Evolutionary conservation across 306 rosid species (phyloP).

Genomic region (Rosa persica): DNA sequence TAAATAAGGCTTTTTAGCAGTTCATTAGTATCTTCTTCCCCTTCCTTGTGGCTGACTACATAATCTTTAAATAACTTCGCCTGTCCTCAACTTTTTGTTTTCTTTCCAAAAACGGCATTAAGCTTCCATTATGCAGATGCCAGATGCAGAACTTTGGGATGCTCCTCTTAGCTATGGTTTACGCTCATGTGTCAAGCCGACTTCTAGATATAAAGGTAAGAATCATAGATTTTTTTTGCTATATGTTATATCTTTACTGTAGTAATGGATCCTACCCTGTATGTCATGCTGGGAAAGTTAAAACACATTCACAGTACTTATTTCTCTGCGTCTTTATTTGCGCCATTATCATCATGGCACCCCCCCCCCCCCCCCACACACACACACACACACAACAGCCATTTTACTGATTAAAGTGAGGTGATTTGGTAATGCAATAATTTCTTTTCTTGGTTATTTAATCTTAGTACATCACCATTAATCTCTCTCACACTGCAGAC

Average conservation of each 20-base stretch:
- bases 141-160: slow-evolving; percentile 57
- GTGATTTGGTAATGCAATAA: not conserved
- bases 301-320: not conserved
- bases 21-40: not conserved
- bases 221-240: slow-evolving; percentile 11
- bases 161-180: slow-evolving; percentile 58
- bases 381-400: no score
- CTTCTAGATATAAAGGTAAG: slow-evolving; percentile 69
- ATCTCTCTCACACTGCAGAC: not conserved
- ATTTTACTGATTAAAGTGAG: not conserved
- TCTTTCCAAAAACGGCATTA: not conserved
- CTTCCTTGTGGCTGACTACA: not conserved
- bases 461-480: not conserved
- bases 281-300: not conserved
- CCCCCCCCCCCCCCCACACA: not conserved
- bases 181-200: slow-evolving; percentile 66
- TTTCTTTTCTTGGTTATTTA: not conserved
- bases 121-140: slow-evolving; percentile 23
- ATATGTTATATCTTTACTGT: not conserved
- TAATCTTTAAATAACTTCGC: not conserved
- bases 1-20: not conserved
- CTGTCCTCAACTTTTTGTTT: not conserved
- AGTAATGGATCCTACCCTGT: not conserved
- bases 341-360: not conserved
- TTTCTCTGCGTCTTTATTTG: not conserved